Base-by-base conservation (phyloP, 371 early-diverging fungal genomes). In the Mortierella sp. region DNA sequence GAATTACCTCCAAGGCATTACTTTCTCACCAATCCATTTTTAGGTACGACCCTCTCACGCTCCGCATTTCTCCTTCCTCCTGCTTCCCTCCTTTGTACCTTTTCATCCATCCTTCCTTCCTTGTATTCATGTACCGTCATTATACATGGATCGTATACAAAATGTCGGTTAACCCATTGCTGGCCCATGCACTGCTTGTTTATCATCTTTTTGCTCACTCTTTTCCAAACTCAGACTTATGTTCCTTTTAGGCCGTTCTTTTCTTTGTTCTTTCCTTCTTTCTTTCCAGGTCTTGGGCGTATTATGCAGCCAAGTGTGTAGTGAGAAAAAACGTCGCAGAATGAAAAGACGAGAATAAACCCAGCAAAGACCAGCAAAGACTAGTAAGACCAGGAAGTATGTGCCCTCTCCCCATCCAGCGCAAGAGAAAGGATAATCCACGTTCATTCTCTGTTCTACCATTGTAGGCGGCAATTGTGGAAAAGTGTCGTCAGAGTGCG, bases 131-230 rank as follows among this genome's bases (percentile, higher is more conserved):
- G 60, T 60, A 60, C 60, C 60, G 27, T 32, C 14, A 29, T 29
- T 12, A 27, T 60, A 5, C 14, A 14, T 12, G 1, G n/a, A 55
- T n/a, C n/a, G 10, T n/a, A 24, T n/a, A 55, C 10, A 24, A 24
- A 58, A 29, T 35, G 63, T 63, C 63, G 63, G 63, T 63, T 35
- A 51, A 35, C 63, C 63, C 35, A 63, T 63, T 63, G 63, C 29
- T 63, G 63, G 63, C 63, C 63, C 63, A 63, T 35, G 63, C 63
- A 63, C 63, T 4, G 29, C 32, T 63, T 63, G 63, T 35, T 63
- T 63, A 7, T 35, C 21, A 18, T 48, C 14, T 48, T 4, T 51
- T 51, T 51, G 21, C 6, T 63, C 63, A 35, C 8, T 12, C 4
- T 32, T 63, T 32, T 29, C 29, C 38, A 63, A 63, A 63, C 63